Percentiles rank a stretch among this genome's conserved stretches.
These are phyloP conservation scores for Sugiyamaella novakii DNA, from an alignment of 1,139 yeast species.

Conservation along the genomic window DNA sequence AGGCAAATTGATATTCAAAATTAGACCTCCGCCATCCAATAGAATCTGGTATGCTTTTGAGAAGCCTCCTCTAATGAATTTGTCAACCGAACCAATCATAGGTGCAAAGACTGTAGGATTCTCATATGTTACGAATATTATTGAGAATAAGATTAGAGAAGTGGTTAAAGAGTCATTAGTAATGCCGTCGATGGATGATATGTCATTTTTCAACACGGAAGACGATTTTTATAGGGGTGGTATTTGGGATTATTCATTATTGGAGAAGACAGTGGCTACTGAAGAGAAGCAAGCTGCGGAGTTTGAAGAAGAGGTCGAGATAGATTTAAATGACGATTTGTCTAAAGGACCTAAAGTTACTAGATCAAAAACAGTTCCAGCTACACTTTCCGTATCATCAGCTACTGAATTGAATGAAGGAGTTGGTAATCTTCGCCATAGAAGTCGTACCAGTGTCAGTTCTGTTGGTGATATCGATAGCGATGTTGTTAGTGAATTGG, in stretches of 20 bases:
- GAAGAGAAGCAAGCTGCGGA: constrained; percentile 9
- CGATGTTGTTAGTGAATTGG: constrained; percentile 17
- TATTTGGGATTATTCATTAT: constrained; percentile 62
- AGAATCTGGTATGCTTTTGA: constrained; percentile 91
- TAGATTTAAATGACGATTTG: background rate
- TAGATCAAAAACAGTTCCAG: constrained; percentile 11
- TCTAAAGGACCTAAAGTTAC: background rate
- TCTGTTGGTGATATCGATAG: constrained; percentile 5
- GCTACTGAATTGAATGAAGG: constrained; percentile 20
- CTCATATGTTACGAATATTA: constrained; percentile 73
- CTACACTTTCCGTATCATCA: constrained; percentile 11
- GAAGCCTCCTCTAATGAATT: constrained; percentile 69
- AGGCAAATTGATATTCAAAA: constrained; percentile 68
- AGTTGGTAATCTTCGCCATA: constrained; percentile 20
- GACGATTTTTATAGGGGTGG: constrained; percentile 84
- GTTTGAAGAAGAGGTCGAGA: constrained; percentile 2
- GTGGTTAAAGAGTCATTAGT: constrained; percentile 79
- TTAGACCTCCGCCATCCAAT: constrained; percentile 89
- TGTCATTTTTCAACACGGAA: constrained; percentile 65
- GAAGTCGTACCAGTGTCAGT: constrained; percentile 5
- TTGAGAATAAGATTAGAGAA: constrained; percentile 77
- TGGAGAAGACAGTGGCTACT: constrained; percentile 6
- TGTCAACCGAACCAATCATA: constrained; percentile 84
- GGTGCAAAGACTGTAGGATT: constrained; percentile 81
- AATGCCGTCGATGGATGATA: constrained; percentile 85